Evolutionary conservation across 2,329 filamentous ascomycete genomes (phyloP).

Genomic region (Exophiala sp.): DNA sequence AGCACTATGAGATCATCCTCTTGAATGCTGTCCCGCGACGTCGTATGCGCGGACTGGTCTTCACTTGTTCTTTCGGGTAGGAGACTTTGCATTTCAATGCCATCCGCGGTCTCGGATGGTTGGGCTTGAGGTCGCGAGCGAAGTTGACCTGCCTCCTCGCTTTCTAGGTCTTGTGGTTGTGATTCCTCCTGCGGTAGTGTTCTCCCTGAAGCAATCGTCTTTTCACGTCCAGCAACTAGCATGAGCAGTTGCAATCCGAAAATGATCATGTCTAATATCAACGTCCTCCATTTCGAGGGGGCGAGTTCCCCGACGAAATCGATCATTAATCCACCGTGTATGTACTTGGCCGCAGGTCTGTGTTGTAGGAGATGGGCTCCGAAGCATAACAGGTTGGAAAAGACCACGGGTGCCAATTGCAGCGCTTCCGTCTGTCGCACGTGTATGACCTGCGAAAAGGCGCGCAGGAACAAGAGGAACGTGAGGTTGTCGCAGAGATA

Average conservation of each 20-base stretch:
- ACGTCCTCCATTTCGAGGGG: conserved; percentile 49
- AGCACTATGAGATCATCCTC: conserved; percentile 20
- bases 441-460: conserved; percentile 51
- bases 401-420: conserved; percentile 48
- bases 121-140: conserved; percentile 5
- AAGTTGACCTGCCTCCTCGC: conserved; percentile 51
- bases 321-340: conserved; percentile 58
- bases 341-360: conserved; percentile 45
- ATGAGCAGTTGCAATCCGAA: conserved; percentile 53
- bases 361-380: conserved; percentile 51
- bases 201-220: conserved; percentile 37
- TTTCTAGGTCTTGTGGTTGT: conserved; percentile 49
- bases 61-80: conserved; percentile 10
- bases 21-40: not conserved
- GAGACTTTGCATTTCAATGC: conserved; percentile 23
- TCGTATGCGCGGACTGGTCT: not conserved
- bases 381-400: conserved; percentile 52
- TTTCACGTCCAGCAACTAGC: conserved; percentile 50
- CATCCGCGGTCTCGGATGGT: conserved; percentile 10
- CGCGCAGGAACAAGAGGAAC: conserved; percentile 48
- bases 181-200: conserved; percentile 13
- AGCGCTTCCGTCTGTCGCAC: conserved; percentile 52
- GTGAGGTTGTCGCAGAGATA: conserved; percentile 58
- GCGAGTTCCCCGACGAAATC: conserved; percentile 60
- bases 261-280: conserved; percentile 50